phyloP scores from a whole-genome alignment of 306 rosid genomes.

The Glycine soja region DNA sequence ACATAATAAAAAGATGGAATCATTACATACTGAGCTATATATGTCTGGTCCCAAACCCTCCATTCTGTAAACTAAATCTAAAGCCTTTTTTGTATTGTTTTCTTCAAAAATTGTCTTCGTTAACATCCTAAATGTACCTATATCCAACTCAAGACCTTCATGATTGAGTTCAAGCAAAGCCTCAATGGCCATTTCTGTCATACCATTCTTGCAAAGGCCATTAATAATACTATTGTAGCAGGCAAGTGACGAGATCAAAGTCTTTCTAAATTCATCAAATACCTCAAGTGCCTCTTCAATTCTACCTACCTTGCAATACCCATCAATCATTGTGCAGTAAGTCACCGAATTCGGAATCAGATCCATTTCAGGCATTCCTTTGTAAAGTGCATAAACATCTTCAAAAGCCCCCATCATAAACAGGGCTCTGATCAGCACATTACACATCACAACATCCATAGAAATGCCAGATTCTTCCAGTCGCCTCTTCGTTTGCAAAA shows the following conservation, averaged over 20 bases:
- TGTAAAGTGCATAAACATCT: constrained; percentile 68
- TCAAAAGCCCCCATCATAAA: constrained; percentile 86
- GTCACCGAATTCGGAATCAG: constrained; percentile 70
- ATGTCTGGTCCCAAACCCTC: constrained; percentile 54
- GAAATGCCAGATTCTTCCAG: constrained; percentile 69
- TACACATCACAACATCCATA: constrained; percentile 84
- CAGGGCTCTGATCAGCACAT: constrained; percentile 78
- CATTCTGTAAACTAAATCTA: constrained; percentile 60
- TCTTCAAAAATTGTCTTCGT: constrained; percentile 57
- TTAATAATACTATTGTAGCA: constrained; percentile 74
- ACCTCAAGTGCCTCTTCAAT: constrained; percentile 78
- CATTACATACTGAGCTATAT: constrained; percentile 61
- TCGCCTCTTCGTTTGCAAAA: constrained; percentile 69
- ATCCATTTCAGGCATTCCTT: constrained; percentile 73
- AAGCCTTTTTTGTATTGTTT: constrained; percentile 54
- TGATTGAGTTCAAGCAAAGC: constrained; percentile 67
- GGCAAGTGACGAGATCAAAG: constrained; percentile 59
- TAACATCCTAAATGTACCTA: constrained; percentile 56
- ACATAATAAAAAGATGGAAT: constrained; percentile 66
- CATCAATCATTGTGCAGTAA: constrained; percentile 78
- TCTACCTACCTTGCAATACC: constrained; percentile 76
- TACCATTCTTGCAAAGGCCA: constrained; percentile 73
- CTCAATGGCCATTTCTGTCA: constrained; percentile 75
- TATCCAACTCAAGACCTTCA: constrained; percentile 58
- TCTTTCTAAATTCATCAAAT: constrained; percentile 72